Percentiles rank a stretch among this genome's conserved stretches.
phyloP scores from a whole-genome alignment of 805 yeast genomes.

The Maudiozyma turicensis region DNA sequence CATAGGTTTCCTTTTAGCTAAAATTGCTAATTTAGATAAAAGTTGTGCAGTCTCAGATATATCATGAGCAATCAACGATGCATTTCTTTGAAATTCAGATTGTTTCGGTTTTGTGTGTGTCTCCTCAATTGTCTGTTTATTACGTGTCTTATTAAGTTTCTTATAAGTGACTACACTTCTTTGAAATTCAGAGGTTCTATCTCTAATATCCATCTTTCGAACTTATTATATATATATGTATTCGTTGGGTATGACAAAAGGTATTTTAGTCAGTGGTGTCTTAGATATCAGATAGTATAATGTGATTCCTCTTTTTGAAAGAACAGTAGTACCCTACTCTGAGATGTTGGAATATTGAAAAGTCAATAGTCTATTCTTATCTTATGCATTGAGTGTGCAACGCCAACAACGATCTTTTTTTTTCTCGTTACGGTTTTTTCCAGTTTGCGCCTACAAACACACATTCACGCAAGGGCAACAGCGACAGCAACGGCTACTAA shows the following conservation, averaged over 20 bases:
- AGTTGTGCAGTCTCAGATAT: conserved; percentile 78
- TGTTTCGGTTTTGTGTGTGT: neutral
- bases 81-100: conserved; percentile 59
- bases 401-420: too few species aligned
- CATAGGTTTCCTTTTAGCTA: conserved; percentile 84
- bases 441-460: too few species aligned
- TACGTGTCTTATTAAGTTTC: conserved; percentile 52
- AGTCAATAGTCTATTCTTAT: too few species aligned
- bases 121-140: conserved; percentile 23
- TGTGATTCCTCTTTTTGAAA: too few species aligned
- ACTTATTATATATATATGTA: neutral
- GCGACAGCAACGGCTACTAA: too few species aligned
- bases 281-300: too few species aligned
- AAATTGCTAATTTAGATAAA: conserved; percentile 63
- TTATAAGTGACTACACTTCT: conserved; percentile 77
- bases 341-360: too few species aligned
- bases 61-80: conserved; percentile 79
- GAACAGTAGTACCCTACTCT: too few species aligned
- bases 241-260: neutral
- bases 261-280: neutral
- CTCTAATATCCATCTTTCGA: conserved; percentile 38
- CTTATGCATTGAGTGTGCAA: too few species aligned
- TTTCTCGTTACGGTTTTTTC: too few species aligned
- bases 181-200: conserved; percentile 86
- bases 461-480: too few species aligned